Conservation (phyloP, 2,329 filamentous ascomycete genomes). For the Phoma sp. region DNA sequence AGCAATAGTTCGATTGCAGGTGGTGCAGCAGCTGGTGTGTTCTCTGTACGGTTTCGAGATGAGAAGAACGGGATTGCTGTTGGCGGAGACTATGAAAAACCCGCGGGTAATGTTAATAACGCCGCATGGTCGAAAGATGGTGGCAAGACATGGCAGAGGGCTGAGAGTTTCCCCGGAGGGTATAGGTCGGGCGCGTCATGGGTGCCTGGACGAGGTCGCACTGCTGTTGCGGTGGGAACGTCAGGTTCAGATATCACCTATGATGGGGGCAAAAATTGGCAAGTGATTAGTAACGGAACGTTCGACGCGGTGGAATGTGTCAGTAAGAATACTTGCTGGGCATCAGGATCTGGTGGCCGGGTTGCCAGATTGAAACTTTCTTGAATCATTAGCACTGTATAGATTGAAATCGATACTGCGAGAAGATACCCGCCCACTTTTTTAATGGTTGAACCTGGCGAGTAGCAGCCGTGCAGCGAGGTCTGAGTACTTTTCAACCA, state of each 20-base stretch:
- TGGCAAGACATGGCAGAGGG: conserved; percentile 29
- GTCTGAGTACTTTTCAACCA: too few relatives aligned
- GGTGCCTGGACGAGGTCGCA: conserved; percentile 24
- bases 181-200: conserved; percentile 39
- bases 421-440: too few relatives aligned
- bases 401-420: too few relatives aligned
- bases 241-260: conserved; percentile 38
- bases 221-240: conserved; percentile 37
- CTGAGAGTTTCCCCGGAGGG: conserved; percentile 32
- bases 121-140: conserved; percentile 38
- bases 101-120: conserved; percentile 23
- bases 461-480: too few relatives aligned
- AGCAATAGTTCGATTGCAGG: conserved; percentile 30
- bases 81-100: conserved; percentile 37
- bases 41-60: conserved; percentile 38
- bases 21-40: conserved; percentile 38
- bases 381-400: too few relatives aligned
- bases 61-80: conserved; percentile 33
- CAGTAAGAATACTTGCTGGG: conserved; percentile 30
- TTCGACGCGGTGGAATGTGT: conserved; percentile 40
- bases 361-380: conserved; percentile 24
- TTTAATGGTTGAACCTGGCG: too few relatives aligned
- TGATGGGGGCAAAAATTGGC: conserved; percentile 38
- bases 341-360: conserved; percentile 33
- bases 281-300: conserved; percentile 32